phyloP scores from a whole-genome alignment of 83 land plant species.

The Isoetes engelmannii region DNA sequence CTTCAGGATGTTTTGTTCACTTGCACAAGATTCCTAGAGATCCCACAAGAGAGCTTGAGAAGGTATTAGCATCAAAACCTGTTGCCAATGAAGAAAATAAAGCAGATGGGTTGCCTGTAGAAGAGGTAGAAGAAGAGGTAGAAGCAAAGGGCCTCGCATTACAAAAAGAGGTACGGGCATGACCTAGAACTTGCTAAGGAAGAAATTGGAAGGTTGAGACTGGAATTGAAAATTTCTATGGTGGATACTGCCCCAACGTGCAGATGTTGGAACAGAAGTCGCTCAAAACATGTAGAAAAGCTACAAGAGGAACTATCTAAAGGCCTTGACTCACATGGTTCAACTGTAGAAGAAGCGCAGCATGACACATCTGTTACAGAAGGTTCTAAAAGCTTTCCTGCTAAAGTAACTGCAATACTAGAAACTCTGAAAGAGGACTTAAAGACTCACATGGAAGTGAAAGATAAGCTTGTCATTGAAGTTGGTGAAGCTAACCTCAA shows the following conservation, averaged over 20 bases:
- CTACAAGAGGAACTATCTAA: neutral
- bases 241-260: neutral
- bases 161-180: conserved; percentile 19
- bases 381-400: neutral
- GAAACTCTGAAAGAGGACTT: conserved; percentile 5
- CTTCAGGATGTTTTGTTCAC: too few relatives aligned
- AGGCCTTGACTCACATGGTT: neutral
- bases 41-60: too few relatives aligned
- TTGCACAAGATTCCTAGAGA: too few relatives aligned
- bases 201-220: conserved; percentile 3
- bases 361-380: neutral
- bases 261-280: neutral
- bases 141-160: conserved; percentile 5
- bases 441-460: too few relatives aligned
- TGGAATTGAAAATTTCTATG: neutral
- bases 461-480: too few relatives aligned
- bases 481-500: too few relatives aligned
- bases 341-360: neutral
- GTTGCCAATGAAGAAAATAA: too few relatives aligned
- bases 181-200: conserved; percentile 1
- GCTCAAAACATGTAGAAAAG: neutral
- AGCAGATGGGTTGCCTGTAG: too few relatives aligned
- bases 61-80: too few relatives aligned
- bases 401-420: neutral
- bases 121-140: neutral